These are phyloP conservation scores for Penicillium frequentans DNA, from an alignment of 2,329 filamentous ascomycete species.

Conservation along the genomic window DNA sequence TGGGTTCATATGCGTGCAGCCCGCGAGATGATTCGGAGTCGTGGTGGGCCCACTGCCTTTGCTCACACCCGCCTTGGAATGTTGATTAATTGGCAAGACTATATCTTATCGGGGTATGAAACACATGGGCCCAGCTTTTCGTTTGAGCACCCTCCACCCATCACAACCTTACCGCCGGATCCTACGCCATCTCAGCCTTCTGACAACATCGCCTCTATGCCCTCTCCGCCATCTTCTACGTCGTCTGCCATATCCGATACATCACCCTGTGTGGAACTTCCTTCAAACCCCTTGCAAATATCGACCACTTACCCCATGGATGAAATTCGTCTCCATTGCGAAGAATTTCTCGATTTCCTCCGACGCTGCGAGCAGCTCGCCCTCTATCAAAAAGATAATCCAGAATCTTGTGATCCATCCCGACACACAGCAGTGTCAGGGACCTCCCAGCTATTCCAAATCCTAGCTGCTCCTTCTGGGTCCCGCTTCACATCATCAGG, in stretches of 20 bases:
- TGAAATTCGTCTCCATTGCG: constrained; percentile 37
- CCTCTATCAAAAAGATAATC: constrained; percentile 25
- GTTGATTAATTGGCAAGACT: constrained; percentile 46
- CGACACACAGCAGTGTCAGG: constrained; percentile 31
- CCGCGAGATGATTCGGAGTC: constrained; percentile 37
- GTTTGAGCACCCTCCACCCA: constrained; percentile 23
- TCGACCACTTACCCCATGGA: constrained; percentile 20
- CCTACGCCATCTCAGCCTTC: constrained; percentile 6
- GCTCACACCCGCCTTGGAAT: constrained; percentile 38
- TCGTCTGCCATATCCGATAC: constrained; percentile 15
- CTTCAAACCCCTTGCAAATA: neutral
- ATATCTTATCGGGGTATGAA: constrained; percentile 42
- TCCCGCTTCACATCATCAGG: constrained; percentile 35
- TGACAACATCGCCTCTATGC: constrained; percentile 14
- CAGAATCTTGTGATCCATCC: constrained; percentile 14
- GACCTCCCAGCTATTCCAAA: constrained; percentile 31
- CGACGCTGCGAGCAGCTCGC: constrained; percentile 39
- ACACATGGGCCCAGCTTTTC: constrained; percentile 35
- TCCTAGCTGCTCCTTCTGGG: constrained; percentile 34
- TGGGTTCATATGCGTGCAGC: constrained; percentile 44
- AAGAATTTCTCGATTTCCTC: constrained; percentile 41
- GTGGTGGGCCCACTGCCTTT: constrained; percentile 39
- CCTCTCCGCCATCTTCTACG: constrained; percentile 23
- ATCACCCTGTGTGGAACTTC: constrained; percentile 2
- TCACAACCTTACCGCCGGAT: constrained; percentile 5